Conservation (phyloP, 176 grass and related monocot genomes). For the Aechmea fasciata region DNA sequence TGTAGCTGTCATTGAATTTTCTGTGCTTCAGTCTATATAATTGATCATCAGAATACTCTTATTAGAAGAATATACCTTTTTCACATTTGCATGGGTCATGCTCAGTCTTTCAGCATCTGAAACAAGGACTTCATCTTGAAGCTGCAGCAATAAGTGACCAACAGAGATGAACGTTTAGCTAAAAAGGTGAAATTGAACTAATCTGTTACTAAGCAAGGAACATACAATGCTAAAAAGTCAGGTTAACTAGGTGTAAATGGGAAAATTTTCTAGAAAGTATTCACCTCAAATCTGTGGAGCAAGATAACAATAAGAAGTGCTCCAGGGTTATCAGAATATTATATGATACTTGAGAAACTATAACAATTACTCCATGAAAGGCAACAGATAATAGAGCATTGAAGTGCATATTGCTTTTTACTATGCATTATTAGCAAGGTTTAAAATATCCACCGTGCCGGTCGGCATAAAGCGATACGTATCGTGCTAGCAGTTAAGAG, state of each 20-base stretch:
- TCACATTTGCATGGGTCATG: slow-evolving; percentile 81
- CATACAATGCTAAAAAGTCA: background rate
- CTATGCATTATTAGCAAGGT: no score
- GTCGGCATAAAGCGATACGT: no score
- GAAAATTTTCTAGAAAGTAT: background rate
- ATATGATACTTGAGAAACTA: background rate
- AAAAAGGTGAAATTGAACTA: background rate
- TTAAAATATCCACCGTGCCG: no score
- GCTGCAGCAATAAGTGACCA: slow-evolving; percentile 32
- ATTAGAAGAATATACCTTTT: slow-evolving; percentile 38
- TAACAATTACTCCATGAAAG: background rate
- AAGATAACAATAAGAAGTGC: background rate
- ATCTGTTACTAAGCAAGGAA: background rate
- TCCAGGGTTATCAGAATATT: background rate
- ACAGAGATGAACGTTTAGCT: background rate
- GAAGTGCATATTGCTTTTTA: no score
- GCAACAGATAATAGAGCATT: no score
- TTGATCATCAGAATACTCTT: background rate
- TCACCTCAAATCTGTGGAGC: background rate
- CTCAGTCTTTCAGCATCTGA: slow-evolving; percentile 79
- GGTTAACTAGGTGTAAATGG: background rate
- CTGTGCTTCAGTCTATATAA: background rate
- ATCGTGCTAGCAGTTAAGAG: no score
- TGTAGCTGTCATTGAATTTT: slow-evolving; percentile 45
- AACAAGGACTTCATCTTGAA: slow-evolving; percentile 94